phyloP scores from a whole-genome alignment of 306 rosid genomes.

The Casuarina glauca region DNA sequence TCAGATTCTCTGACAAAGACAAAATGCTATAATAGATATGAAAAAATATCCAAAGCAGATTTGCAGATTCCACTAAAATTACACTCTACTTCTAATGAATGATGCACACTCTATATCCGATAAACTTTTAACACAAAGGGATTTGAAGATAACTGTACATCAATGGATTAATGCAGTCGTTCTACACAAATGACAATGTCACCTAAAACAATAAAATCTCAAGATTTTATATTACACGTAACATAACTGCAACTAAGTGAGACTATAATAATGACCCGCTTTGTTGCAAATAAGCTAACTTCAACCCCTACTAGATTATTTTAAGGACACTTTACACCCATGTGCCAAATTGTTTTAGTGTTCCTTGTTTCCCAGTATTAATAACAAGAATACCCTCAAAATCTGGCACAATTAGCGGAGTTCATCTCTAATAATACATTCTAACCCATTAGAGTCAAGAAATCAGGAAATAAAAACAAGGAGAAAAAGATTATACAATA shows the following conservation, averaged over 20 bases:
- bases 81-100: not conserved
- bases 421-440: not conserved
- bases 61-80: not conserved
- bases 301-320: not conserved
- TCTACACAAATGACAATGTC: not conserved
- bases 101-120: not conserved
- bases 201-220: not conserved
- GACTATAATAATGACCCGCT: not conserved
- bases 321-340: not conserved
- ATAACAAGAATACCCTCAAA: not conserved
- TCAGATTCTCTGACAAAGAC: slow-evolving; percentile 8
- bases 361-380: not conserved
- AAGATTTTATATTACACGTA: not conserved
- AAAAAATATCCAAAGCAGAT: not conserved
- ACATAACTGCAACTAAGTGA: not conserved
- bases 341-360: not conserved
- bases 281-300: not conserved
- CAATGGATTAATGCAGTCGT: not conserved
- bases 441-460: not conserved
- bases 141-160: not conserved
- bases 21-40: not conserved
- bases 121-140: not conserved
- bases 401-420: not conserved
- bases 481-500: not conserved
- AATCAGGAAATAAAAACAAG: not conserved